A percentile compares a stretch with the other conserved stretches of the same genome.
Conservation (phyloP, 208 protist species). For the Leishmania braziliensis region DNA sequence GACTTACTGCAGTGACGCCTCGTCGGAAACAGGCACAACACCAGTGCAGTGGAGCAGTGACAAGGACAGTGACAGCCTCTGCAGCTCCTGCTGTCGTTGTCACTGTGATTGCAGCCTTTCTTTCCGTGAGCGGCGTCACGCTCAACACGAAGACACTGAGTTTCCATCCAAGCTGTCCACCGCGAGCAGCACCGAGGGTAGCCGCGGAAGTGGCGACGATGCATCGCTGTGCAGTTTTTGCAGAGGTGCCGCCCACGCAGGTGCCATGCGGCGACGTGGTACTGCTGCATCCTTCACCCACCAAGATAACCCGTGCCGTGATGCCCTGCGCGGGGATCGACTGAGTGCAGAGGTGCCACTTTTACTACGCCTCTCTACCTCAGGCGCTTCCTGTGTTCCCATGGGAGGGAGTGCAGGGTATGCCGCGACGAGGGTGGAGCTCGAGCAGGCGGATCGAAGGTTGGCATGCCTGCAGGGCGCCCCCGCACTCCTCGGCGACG, state of each 20-base stretch:
- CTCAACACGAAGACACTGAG: background rate
- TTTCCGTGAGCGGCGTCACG: background rate
- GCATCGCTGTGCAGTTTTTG: slow-evolving; percentile 23
- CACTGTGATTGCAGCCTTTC: background rate
- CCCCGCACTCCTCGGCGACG: slow-evolving; percentile 3
- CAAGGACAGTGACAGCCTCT: slow-evolving; percentile 1
- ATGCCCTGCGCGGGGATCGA: slow-evolving; percentile 3
- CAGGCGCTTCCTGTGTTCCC: background rate
- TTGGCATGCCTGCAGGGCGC: slow-evolving; percentile 16
- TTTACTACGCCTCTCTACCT: slow-evolving; percentile 12
- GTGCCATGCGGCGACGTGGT: background rate
- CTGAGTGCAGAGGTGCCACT: slow-evolving; percentile 17
- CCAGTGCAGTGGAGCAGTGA: slow-evolving; percentile 4
- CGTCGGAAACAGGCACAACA: slow-evolving; percentile 14
- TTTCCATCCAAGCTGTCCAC: background rate
- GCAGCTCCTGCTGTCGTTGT: slow-evolving; percentile 17
- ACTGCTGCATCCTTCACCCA: background rate
- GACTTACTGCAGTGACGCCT: slow-evolving; percentile 11
- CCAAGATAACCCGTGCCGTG: background rate
- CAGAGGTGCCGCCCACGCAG: background rate
- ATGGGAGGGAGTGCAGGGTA: background rate
- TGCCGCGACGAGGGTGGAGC: slow-evolving; percentile 3
- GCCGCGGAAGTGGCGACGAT: background rate
- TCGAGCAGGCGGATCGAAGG: slow-evolving; percentile 4
- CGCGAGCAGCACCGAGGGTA: background rate